phyloP scores from a whole-genome alignment of 345 rosid genomes.

The Erodium maritimum region DNA sequence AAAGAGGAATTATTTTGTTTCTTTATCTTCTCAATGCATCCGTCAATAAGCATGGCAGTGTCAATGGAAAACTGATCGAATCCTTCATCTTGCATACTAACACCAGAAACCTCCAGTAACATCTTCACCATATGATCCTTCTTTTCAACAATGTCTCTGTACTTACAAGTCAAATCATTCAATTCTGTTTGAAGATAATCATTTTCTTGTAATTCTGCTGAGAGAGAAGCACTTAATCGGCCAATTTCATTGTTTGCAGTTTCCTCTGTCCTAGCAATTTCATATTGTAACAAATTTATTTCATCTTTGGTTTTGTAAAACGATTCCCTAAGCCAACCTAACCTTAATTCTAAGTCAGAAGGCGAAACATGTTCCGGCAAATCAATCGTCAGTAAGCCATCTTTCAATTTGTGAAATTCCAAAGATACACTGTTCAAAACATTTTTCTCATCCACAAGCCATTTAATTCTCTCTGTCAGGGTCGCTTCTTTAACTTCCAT shows the following conservation, averaged over 20 bases:
- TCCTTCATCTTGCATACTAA: conserved; percentile 23
- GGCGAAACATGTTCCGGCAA: conserved; percentile 43
- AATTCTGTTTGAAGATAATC: conserved; percentile 35
- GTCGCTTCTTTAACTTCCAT: too few species aligned
- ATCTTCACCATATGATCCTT: conserved; percentile 44
- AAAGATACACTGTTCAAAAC: conserved; percentile 28
- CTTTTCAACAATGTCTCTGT: conserved; percentile 37
- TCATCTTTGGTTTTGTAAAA: conserved; percentile 38
- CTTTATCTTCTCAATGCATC: conserved; percentile 47
- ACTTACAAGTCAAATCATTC: conserved; percentile 24
- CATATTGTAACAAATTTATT: conserved; percentile 33
- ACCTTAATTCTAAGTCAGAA: conserved; percentile 45
- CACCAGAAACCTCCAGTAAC: conserved; percentile 52
- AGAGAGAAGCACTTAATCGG: conserved; percentile 40
- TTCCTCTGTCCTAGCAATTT: conserved; percentile 32
- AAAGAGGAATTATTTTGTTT: conserved; percentile 29
- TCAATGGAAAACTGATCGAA: conserved; percentile 24
- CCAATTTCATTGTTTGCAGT: conserved; percentile 39
- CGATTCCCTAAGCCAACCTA: conserved; percentile 62
- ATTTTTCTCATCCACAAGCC: conserved; percentile 50
- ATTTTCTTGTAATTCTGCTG: conserved; percentile 56
- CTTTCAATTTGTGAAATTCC: conserved; percentile 52
- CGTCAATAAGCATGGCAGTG: conserved; percentile 28
- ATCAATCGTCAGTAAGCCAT: conserved; percentile 39
- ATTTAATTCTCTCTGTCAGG: too few species aligned